Percentiles rank a stretch among this genome's conserved stretches.
phyloP scores from a whole-genome alignment of 192 early-diverging fungal species.

The Obelidium mucronatum region DNA sequence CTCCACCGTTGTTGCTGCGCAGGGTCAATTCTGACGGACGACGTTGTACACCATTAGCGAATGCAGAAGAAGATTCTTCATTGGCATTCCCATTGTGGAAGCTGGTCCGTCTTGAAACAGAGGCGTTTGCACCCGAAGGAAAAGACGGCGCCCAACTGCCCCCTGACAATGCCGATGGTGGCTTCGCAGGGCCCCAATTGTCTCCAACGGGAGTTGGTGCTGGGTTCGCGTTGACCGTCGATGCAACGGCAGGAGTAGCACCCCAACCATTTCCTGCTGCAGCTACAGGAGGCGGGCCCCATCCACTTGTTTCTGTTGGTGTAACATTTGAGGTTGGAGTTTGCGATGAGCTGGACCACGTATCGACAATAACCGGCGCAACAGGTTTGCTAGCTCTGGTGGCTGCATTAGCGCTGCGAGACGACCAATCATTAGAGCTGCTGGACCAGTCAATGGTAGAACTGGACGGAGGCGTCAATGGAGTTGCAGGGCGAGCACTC shows the following conservation, averaged over 20 bases:
- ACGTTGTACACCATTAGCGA: neutral
- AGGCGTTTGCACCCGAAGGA: neutral
- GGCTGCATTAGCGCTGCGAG: too few species aligned
- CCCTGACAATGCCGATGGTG: neutral
- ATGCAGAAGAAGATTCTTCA: neutral
- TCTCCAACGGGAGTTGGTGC: neutral
- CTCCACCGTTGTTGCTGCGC: neutral
- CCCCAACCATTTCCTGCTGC: constrained; percentile 1
- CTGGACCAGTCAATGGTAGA: constrained; percentile 5
- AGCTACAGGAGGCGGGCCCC: neutral
- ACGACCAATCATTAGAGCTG: constrained; percentile 16
- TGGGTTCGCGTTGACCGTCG: neutral
- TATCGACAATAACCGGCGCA: too few species aligned
- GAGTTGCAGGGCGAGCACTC: neutral
- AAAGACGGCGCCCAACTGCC: neutral
- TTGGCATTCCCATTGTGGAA: neutral
- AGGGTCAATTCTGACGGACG: neutral
- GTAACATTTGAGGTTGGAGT: too few species aligned
- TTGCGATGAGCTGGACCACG: neutral
- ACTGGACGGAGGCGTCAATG: neutral
- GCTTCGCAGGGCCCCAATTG: neutral
- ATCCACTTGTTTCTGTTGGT: neutral
- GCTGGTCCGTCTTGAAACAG: neutral
- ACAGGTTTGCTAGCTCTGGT: too few species aligned
- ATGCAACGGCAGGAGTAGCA: neutral